Percentiles rank a stretch among this genome's conserved stretches.
Evolutionary conservation across 2,329 filamentous ascomycete genomes (phyloP).

Genomic region (Helotiales sp.): DNA sequence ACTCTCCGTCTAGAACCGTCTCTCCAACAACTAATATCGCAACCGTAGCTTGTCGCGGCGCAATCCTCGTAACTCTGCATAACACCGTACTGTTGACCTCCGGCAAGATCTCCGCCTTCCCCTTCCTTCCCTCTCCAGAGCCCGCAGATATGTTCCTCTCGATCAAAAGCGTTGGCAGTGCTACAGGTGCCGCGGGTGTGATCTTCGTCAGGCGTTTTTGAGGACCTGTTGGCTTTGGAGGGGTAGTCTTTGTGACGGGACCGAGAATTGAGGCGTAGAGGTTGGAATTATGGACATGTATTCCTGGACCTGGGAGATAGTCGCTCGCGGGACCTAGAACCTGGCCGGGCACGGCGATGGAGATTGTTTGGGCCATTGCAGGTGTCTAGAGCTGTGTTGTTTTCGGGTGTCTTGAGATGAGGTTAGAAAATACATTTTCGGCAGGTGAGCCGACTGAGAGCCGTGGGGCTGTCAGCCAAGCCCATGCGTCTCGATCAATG

Average conservation of each 20-base stretch:
- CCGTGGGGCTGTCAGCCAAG: slow-evolving; percentile 6
- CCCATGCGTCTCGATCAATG: not conserved
- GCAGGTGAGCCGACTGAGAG: slow-evolving; percentile 26
- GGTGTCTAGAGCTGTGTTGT: not conserved
- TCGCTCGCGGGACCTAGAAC: slow-evolving; percentile 70
- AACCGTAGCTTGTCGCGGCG: slow-evolving; percentile 82
- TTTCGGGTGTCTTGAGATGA: slow-evolving; percentile 1
- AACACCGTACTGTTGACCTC: slow-evolving; percentile 81
- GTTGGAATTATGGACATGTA: slow-evolving; percentile 76
- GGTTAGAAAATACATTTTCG: slow-evolving; percentile 28
- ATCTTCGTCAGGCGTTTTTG: slow-evolving; percentile 65
- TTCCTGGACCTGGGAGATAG: slow-evolving; percentile 79
- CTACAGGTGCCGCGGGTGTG: slow-evolving; percentile 49
- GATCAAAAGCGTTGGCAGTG: slow-evolving; percentile 61
- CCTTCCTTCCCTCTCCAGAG: slow-evolving; percentile 28
- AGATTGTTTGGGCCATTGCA: slow-evolving; percentile 33
- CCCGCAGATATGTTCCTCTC: slow-evolving; percentile 40
- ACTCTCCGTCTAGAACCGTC: slow-evolving; percentile 75
- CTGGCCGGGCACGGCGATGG: slow-evolving; percentile 79
- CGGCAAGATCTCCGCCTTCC: slow-evolving; percentile 75
- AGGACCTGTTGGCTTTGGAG: slow-evolving; percentile 50
- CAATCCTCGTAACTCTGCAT: slow-evolving; percentile 83
- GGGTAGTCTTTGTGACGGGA: slow-evolving; percentile 60
- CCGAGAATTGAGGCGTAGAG: slow-evolving; percentile 86
- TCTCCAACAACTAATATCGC: slow-evolving; percentile 83